Percentiles rank a stretch among this genome's conserved stretches.
phyloP scores from a whole-genome alignment of 2,329 filamentous ascomycete species.

The Cercospora beticola region DNA sequence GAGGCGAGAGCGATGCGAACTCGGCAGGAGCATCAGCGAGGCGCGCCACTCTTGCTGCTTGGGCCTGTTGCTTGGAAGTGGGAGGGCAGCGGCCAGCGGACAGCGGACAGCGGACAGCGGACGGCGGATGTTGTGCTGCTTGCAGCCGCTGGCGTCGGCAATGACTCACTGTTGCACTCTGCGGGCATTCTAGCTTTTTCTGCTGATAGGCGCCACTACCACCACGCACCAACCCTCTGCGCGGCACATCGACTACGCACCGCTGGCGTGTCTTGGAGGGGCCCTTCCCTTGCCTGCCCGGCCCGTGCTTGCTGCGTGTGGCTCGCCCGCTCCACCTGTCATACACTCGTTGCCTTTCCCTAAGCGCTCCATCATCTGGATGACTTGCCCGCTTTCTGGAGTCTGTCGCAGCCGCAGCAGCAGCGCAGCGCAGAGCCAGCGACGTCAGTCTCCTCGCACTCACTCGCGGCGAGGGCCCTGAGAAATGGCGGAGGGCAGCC shows the following conservation, averaged over 20 bases:
- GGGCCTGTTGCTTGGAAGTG: neutral
- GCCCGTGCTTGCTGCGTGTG: neutral
- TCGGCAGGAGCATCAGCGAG: neutral
- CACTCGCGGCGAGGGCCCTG: neutral
- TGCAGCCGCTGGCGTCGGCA: neutral
- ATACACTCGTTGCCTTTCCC: neutral
- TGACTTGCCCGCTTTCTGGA: constrained; percentile 1
- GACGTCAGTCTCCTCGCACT: neutral
- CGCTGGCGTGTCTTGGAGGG: neutral
- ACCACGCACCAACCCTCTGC: neutral
- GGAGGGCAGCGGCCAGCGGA: neutral
- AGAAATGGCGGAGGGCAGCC: constrained; percentile 52
- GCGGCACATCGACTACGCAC: neutral
- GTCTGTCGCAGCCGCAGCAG: neutral
- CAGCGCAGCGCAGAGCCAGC: neutral
- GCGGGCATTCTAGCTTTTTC: neutral
- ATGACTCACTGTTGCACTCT: neutral
- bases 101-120: neutral
- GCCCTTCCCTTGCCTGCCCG: neutral
- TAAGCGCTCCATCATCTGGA: neutral
- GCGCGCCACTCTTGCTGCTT: neutral
- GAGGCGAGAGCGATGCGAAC: neutral
- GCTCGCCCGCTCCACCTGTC: neutral
- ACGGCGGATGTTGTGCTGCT: neutral
- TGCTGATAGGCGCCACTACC: neutral